phyloP scores from a whole-genome alignment of 306 rosid species.

The Bauhinia variegata region DNA sequence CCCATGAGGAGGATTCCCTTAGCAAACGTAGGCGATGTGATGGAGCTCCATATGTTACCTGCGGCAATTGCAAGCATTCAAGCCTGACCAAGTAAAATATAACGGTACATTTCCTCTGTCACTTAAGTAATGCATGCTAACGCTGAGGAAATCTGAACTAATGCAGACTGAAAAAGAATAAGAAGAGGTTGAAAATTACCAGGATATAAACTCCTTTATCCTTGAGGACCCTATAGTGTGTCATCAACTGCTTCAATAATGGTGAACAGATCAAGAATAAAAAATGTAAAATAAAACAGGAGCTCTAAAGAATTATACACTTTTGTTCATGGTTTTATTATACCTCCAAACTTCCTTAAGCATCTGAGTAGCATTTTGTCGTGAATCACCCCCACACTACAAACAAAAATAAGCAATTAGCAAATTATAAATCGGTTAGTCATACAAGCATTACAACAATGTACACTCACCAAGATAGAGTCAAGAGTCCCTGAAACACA shows the following conservation, averaged over 20 bases:
- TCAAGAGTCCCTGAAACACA: slow-evolving; percentile 83
- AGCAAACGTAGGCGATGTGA: slow-evolving; percentile 62
- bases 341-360: slow-evolving; percentile 92
- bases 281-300: slow-evolving; percentile 38
- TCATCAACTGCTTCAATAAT: slow-evolving; percentile 92
- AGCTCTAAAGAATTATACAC: slow-evolving; percentile 25
- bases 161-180: background rate
- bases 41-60: slow-evolving; percentile 92
- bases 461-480: slow-evolving; percentile 75
- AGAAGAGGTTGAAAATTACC: slow-evolving; percentile 51
- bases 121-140: background rate
- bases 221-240: slow-evolving; percentile 96
- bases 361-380: slow-evolving; percentile 69
- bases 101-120: slow-evolving; percentile 14
- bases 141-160: slow-evolving; percentile 22
- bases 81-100: slow-evolving; percentile 17
- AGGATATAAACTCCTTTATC: slow-evolving; percentile 81
- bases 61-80: slow-evolving; percentile 40
- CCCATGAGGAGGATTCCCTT: slow-evolving; percentile 62
- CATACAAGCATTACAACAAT: slow-evolving; percentile 25
- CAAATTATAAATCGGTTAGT: slow-evolving; percentile 8
- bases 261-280: slow-evolving; percentile 77
- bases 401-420: slow-evolving; percentile 34
- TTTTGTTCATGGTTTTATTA: slow-evolving; percentile 42
- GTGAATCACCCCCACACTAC: slow-evolving; percentile 80